These are phyloP conservation scores for Isoetes engelmannii DNA, from an alignment of 83 land plant species.

Conservation along the genomic window DNA sequence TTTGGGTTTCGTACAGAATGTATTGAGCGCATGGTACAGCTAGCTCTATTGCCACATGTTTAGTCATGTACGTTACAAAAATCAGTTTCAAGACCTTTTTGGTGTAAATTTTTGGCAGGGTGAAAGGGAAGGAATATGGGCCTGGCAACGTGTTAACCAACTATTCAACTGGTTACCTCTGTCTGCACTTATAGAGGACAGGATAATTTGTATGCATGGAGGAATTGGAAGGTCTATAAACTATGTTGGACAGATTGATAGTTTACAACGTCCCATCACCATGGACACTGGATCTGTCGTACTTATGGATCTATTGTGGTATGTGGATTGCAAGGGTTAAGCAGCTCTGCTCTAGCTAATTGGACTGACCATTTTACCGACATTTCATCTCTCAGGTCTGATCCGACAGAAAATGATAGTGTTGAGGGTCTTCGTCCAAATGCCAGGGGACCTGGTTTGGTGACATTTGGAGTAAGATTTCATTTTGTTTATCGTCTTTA, in stretches of 20 bases:
- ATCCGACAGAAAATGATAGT: constrained; percentile 82
- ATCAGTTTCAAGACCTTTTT: too few species aligned
- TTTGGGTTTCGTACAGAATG: constrained; percentile 87
- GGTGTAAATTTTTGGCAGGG: constrained; percentile 20
- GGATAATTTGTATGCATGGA: constrained; percentile 43
- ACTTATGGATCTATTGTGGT: constrained; percentile 40
- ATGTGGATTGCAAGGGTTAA: background rate
- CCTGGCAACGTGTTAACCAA: constrained; percentile 36
- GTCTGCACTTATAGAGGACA: constrained; percentile 33
- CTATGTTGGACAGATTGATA: constrained; percentile 37
- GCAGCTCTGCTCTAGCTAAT: background rate
- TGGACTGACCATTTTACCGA: background rate
- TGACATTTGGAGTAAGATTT: constrained; percentile 68
- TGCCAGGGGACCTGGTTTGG: constrained; percentile 77
- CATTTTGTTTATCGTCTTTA: background rate
- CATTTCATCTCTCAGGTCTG: constrained; percentile 60
- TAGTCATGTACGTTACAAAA: too few species aligned
- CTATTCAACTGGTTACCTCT: constrained; percentile 36
- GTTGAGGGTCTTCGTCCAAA: constrained; percentile 78
- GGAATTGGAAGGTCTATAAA: constrained; percentile 40
- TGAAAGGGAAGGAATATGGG: constrained; percentile 39
- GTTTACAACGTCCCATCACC: constrained; percentile 34
- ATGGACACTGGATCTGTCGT: constrained; percentile 41
- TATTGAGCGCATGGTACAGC: constrained; percentile 75
- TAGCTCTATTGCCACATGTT: background rate